phyloP scores from a whole-genome alignment of 257 asterid species.

The Euphrasia confusa region DNA sequence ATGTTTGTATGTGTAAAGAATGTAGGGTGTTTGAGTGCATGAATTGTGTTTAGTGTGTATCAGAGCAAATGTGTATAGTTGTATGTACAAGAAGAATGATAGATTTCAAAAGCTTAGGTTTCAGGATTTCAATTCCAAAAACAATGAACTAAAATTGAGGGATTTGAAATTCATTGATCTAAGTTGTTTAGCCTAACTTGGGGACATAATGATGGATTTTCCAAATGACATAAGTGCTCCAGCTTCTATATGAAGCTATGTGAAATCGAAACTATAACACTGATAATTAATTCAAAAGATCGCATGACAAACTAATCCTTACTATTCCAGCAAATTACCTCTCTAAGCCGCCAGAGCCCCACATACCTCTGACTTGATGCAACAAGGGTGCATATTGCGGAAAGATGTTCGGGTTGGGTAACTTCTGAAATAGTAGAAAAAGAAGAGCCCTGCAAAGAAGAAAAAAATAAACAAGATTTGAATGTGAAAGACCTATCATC shows the following conservation, averaged over 20 bases:
- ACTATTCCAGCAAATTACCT: constrained; percentile 39
- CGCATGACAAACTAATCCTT: background rate
- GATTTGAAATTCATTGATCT: background rate
- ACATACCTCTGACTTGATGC: constrained; percentile 68
- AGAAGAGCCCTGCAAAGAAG: constrained; percentile 61
- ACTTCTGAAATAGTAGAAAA: constrained; percentile 43
- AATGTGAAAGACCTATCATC: constrained; percentile 16
- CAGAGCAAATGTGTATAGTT: no score
- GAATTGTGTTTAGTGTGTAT: no score
- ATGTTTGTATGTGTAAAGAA: no score
- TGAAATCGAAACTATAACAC: background rate
- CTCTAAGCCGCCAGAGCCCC: constrained; percentile 90
- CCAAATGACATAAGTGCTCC: constrained; percentile 4
- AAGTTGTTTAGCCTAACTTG: background rate
- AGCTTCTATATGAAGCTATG: constrained; percentile 1
- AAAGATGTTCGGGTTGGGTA: constrained; percentile 36
- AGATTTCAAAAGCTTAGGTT: no score
- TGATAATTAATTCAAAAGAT: background rate
- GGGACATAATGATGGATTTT: no score
- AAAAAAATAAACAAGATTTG: constrained; percentile 18
- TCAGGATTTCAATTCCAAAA: no score
- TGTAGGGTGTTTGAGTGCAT: no score
- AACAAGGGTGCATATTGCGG: constrained; percentile 69
- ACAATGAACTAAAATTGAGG: constrained; percentile 2
- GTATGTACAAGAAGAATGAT: no score